Evolutionary conservation across 805 yeast species (phyloP).

Genomic region (Hanseniaspora meyeri): DNA sequence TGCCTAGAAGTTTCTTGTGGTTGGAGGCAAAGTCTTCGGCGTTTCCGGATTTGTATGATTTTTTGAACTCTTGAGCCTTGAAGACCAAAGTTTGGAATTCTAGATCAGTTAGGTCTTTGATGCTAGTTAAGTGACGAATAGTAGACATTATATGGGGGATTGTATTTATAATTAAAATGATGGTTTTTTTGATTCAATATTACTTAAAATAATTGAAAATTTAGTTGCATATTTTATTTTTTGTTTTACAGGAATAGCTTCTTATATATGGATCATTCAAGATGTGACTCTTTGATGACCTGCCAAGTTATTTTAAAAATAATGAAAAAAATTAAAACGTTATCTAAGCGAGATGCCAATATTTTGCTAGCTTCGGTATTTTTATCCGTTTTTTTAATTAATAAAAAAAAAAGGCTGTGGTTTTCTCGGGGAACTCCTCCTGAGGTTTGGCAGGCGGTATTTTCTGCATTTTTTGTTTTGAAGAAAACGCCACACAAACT

Average conservation of each 20-base stretch:
- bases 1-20: constrained; percentile 55
- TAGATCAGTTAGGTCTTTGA: constrained; percentile 57
- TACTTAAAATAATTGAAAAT: no score
- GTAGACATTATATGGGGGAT: neutral
- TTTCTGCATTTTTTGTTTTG: no score
- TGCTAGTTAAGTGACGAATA: constrained; percentile 64
- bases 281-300: no score
- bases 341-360: no score
- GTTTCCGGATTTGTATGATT: constrained; percentile 45
- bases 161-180: neutral
- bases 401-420: no score
- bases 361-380: neutral
- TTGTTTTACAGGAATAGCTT: neutral
- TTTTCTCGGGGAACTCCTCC: no score
- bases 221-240: no score
- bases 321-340: no score
- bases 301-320: no score
- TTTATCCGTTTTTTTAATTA: neutral
- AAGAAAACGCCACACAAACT: no score
- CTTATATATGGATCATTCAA: neutral
- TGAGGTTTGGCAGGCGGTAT: no score
- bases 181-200: neutral
- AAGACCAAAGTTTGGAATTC: constrained; percentile 63
- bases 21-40: constrained; percentile 26
- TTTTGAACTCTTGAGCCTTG: constrained; percentile 61